A percentile compares a stretch with the other conserved stretches of the same genome.
Conservation (phyloP, 306 rosid species). For the Pyrus betulifolia region DNA sequence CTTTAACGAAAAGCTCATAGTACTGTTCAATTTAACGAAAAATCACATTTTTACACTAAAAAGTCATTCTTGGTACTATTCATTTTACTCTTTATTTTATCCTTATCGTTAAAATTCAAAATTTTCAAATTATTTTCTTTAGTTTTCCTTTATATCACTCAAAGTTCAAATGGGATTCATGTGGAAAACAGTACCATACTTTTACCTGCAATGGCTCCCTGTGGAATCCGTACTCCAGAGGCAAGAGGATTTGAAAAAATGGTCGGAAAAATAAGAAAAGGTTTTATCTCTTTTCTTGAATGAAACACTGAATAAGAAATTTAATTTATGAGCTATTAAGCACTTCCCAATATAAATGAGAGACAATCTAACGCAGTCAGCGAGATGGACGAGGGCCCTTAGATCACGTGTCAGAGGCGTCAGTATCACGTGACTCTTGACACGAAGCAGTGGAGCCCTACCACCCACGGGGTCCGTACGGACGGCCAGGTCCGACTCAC, state of each 20-base stretch:
- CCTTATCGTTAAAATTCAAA: no score
- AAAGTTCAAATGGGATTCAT: not conserved
- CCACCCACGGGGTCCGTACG: not conserved
- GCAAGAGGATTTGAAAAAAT: not conserved
- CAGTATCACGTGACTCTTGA: conserved; percentile 3
- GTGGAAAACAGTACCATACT: not conserved
- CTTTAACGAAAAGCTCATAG: no score
- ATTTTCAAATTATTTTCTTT: no score
- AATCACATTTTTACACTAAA: no score
- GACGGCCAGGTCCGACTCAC: not conserved
- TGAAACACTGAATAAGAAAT: not conserved
- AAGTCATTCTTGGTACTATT: no score
- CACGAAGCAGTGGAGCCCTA: not conserved
- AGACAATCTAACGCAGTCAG: not conserved
- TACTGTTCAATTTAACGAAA: no score
- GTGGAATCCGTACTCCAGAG: not conserved
- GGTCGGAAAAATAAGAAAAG: not conserved
- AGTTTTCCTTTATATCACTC: not conserved
- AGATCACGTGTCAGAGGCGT: not conserved
- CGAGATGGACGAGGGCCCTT: not conserved
- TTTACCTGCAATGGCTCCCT: not conserved
- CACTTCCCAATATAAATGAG: not conserved
- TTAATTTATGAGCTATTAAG: not conserved
- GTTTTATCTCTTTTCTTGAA: not conserved
- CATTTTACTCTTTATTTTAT: no score